These are phyloP conservation scores for Suillus occidentalis DNA, from an alignment of 768 basidiomycete species.

Conservation along the genomic window DNA sequence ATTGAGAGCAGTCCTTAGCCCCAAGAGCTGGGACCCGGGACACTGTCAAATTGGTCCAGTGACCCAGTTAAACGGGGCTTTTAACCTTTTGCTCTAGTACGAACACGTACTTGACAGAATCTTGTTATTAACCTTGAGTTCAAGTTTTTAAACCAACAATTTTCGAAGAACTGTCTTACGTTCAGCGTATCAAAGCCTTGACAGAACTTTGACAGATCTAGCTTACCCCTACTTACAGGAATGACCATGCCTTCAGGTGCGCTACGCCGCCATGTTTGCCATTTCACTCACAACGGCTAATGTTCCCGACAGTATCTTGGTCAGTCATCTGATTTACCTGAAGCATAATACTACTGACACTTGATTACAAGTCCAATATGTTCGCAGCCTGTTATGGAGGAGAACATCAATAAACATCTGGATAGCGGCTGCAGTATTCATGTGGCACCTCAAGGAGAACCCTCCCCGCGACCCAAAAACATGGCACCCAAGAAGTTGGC, in stretches of 20 bases:
- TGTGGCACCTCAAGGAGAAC: conserved; percentile 11
- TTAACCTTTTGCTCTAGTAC: not conserved
- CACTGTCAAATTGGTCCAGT: not conserved
- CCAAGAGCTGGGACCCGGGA: not conserved
- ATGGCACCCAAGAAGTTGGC: conserved; percentile 34
- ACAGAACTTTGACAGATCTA: not conserved
- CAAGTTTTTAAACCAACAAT: not conserved
- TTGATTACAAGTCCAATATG: conserved; percentile 46
- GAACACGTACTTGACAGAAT: not conserved
- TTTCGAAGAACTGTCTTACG: not conserved
- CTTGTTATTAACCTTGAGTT: not conserved
- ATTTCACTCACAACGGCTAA: conserved; percentile 3
- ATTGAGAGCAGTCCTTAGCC: not conserved
- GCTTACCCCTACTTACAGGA: not conserved
- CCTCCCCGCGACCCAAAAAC: conserved; percentile 15
- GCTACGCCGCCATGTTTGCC: not conserved
- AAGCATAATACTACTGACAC: not conserved
- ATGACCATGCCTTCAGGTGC: not conserved
- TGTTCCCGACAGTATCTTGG: conserved; percentile 22
- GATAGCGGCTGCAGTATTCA: conserved; percentile 44
- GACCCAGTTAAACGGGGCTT: not conserved
- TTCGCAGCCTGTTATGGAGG: conserved; percentile 39
- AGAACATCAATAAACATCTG: conserved; percentile 50
- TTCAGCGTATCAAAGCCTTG: not conserved
- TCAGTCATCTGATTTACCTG: conserved; percentile 16